Percentiles rank a stretch among this genome's conserved stretches.
phyloP scores from a whole-genome alignment of 179 eudicot species.

The Silene noctiflora region DNA sequence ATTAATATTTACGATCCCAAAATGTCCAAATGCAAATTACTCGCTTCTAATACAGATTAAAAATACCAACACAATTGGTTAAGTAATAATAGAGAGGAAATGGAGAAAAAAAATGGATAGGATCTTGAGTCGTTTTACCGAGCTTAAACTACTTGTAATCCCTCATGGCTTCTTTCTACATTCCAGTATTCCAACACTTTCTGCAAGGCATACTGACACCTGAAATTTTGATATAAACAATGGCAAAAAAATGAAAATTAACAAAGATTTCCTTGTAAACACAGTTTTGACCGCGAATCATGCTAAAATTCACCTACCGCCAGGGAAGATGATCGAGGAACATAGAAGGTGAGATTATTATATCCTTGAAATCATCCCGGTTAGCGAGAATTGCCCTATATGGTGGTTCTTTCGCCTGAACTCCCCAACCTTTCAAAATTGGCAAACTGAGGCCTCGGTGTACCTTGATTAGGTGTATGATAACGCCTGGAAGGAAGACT shows the following conservation, averaged over 20 bases:
- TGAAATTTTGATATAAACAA: conserved; percentile 5
- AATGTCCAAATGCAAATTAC: too few relatives aligned
- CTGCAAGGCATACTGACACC: conserved; percentile 36
- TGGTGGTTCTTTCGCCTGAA: conserved; percentile 30
- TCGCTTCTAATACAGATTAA: too few relatives aligned
- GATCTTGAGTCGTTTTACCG: background rate
- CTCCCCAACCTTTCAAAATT: conserved; percentile 45
- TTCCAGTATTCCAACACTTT: conserved; percentile 32
- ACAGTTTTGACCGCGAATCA: background rate
- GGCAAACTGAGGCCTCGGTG: conserved; percentile 32
- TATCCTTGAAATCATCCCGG: conserved; percentile 62
- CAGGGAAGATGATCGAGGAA: conserved; percentile 87
- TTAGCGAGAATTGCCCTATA: conserved; percentile 57
- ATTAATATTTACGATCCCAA: too few relatives aligned
- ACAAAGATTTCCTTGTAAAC: background rate
- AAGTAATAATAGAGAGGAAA: too few relatives aligned
- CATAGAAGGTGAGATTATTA: conserved; percentile 64
- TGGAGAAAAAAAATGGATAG: too few relatives aligned
- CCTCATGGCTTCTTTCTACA: conserved; percentile 8
- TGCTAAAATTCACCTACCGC: conserved; percentile 41
- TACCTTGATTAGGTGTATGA: conserved; percentile 52
- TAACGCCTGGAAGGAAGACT: conserved; percentile 56
- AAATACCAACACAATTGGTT: too few relatives aligned
- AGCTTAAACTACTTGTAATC: conserved; percentile 20
- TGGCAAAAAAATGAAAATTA: background rate